These are phyloP conservation scores for Botrytis medusae DNA, from an alignment of 2,329 filamentous ascomycete genomes.

Conservation along the genomic window DNA sequence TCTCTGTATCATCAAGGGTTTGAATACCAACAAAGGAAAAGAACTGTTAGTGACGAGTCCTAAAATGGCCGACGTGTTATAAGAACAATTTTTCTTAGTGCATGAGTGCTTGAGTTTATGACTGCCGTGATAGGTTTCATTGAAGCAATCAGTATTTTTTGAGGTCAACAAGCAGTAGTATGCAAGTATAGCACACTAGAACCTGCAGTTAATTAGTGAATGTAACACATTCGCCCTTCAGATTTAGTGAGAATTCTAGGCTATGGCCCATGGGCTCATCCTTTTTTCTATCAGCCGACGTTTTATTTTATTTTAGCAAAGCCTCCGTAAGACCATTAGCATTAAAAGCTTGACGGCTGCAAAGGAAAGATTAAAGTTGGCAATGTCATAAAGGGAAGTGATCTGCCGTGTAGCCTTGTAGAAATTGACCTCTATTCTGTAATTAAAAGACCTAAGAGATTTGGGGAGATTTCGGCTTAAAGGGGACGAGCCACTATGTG, in stretches of 20 bases:
- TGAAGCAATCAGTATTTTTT: not conserved
- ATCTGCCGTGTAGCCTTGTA: conserved; percentile 17
- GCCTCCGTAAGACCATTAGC: not conserved
- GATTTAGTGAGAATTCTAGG: not conserved
- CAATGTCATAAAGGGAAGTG: not conserved
- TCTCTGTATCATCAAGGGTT: conserved; percentile 15
- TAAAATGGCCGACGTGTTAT: conserved; percentile 7
- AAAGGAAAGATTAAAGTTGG: not conserved
- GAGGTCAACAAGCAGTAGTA: not conserved
- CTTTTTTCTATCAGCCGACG: conserved; percentile 10
- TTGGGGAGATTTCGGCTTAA: not conserved
- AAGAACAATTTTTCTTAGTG: conserved; percentile 11
- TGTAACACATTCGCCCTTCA: not conserved
- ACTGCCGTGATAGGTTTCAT: conserved; percentile 15
- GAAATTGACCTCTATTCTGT: conserved; percentile 3
- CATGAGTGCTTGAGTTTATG: conserved; percentile 6
- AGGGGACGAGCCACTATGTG: conserved; percentile 7
- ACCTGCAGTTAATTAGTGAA: conserved; percentile 6
- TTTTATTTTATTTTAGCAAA: not conserved
- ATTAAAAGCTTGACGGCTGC: not conserved
- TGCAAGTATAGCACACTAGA: not conserved
- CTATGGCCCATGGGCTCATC: conserved; percentile 4
- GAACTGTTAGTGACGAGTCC: not conserved
- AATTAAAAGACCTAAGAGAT: not conserved
- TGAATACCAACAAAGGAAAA: conserved; percentile 16